These are phyloP conservation scores for Cladosporium sphaerospermum DNA, from an alignment of 2,329 filamentous ascomycete genomes.

Conservation along the genomic window DNA sequence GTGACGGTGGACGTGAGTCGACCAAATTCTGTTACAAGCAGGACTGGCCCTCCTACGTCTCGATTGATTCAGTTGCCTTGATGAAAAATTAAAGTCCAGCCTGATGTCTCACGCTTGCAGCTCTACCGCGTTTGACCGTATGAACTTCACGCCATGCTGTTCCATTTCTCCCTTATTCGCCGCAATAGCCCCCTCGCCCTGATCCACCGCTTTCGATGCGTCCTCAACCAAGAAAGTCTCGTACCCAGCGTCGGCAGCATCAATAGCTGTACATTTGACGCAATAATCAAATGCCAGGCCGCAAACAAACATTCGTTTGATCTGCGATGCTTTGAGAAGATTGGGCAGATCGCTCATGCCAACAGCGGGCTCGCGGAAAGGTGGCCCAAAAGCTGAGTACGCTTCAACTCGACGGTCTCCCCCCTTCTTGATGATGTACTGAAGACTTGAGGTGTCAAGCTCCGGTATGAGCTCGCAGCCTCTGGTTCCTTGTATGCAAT, in stretches of 20 bases:
- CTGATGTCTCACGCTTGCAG: background rate
- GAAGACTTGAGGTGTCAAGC: constrained; percentile 55
- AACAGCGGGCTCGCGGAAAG: constrained; percentile 58
- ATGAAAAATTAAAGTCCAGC: too few species aligned
- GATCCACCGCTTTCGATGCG: constrained; percentile 67
- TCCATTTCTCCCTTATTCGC: constrained; percentile 48
- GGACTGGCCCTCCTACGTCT: too few species aligned
- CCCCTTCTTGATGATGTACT: constrained; percentile 72
- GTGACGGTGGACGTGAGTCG: too few species aligned
- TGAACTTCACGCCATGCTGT: constrained; percentile 55
- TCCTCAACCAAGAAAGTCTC: constrained; percentile 70
- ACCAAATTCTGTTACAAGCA: too few species aligned
- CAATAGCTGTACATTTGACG: constrained; percentile 72
- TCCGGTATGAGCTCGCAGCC: constrained; percentile 71
- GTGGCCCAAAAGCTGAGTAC: constrained; percentile 87
- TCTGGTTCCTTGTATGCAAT: constrained; percentile 71
- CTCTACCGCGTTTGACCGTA: constrained; percentile 30
- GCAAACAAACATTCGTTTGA: constrained; percentile 79
- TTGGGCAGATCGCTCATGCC: constrained; percentile 56
- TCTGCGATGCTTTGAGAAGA: constrained; percentile 48
- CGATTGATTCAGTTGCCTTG: too few species aligned
- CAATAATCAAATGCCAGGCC: constrained; percentile 88
- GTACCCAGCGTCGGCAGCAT: constrained; percentile 72
- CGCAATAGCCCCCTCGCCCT: constrained; percentile 49
- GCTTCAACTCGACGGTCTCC: constrained; percentile 71